phyloP scores from a whole-genome alignment of 495 filamentous ascomycete genomes.

The Aspergillus leporis region DNA sequence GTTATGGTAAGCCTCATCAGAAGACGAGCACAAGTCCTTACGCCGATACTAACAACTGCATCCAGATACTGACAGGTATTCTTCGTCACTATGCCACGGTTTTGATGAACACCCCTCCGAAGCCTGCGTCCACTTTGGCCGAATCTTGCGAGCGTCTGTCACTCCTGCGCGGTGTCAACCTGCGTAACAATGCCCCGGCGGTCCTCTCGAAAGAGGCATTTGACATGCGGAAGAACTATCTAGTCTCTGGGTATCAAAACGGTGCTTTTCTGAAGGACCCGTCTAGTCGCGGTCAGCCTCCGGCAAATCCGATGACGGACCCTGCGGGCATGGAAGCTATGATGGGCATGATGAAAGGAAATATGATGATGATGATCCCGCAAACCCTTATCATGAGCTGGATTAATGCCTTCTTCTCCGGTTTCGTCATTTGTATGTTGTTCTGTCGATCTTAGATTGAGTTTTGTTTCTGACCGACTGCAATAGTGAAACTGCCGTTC shows the following conservation, averaged over 20 bases:
- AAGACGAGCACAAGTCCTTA: background rate
- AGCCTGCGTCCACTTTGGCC: conserved; percentile 72
- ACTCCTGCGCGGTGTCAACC: conserved; percentile 80
- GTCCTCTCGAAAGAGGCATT: conserved; percentile 74
- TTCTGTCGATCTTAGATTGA: background rate
- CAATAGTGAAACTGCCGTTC: conserved; percentile 93
- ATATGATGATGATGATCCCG: conserved; percentile 99
- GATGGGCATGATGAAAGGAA: conserved; percentile 99
- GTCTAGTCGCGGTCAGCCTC: conserved; percentile 77
- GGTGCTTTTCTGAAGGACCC: conserved; percentile 90
- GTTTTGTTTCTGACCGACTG: conserved; percentile 16
- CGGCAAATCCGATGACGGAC: conserved; percentile 93
- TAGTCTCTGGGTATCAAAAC: conserved; percentile 76
- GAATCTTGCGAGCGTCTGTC: conserved; percentile 84
- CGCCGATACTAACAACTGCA: conserved; percentile 6
- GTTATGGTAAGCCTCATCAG: conserved; percentile 73
- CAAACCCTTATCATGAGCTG: conserved; percentile 99
- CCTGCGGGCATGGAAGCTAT: conserved; percentile 98
- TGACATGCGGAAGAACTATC: conserved; percentile 71
- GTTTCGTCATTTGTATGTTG: conserved; percentile 89
- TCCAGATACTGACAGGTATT: conserved; percentile 86
- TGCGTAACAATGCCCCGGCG: conserved; percentile 75
- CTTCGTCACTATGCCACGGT: conserved; percentile 94
- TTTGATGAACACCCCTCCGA: conserved; percentile 82
- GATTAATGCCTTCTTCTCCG: conserved; percentile 99